Evolutionary conservation across 768 basidiomycete species (phyloP).

Genomic region (Amanita inopinata): DNA sequence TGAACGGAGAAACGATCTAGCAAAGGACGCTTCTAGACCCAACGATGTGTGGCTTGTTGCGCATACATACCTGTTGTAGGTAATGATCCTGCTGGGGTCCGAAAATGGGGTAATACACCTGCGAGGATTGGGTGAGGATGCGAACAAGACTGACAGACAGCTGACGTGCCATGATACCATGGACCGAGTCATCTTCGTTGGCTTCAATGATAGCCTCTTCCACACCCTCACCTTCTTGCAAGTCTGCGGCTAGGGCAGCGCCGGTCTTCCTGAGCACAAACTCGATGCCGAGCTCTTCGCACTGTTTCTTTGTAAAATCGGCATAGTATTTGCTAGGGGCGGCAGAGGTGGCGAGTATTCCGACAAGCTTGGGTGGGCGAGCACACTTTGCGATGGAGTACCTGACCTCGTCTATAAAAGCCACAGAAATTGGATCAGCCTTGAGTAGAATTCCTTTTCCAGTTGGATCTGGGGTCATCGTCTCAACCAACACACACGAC

Average conservation of each 20-base stretch:
- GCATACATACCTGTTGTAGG: constrained; percentile 70
- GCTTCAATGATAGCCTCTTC: constrained; percentile 96
- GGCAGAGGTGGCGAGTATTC: constrained; percentile 81
- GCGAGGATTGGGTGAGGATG: not conserved
- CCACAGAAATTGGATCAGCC: constrained; percentile 63
- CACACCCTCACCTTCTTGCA: constrained; percentile 77
- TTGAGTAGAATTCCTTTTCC: constrained; percentile 74
- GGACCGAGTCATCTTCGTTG: constrained; percentile 75
- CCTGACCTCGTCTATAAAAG: constrained; percentile 66
- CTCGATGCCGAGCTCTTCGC: constrained; percentile 77
- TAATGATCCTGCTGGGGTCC: constrained; percentile 93
- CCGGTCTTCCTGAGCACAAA: constrained; percentile 75
- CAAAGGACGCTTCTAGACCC: too few relatives aligned
- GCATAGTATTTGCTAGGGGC: constrained; percentile 77
- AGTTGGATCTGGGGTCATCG: constrained; percentile 15
- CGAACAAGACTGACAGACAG: constrained; percentile 5
- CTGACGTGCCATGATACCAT: constrained; percentile 86
- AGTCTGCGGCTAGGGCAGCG: constrained; percentile 42
- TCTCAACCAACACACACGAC: too few relatives aligned
- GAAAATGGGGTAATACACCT: constrained; percentile 97
- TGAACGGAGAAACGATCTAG: constrained; percentile 87
- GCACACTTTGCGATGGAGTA: constrained; percentile 24
- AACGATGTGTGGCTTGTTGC: not conserved
- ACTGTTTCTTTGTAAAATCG: constrained; percentile 87
- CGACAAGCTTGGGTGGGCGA: constrained; percentile 68